These are phyloP conservation scores for Russula ochroleuca DNA, from an alignment of 768 basidiomycete species.

Conservation along the genomic window DNA sequence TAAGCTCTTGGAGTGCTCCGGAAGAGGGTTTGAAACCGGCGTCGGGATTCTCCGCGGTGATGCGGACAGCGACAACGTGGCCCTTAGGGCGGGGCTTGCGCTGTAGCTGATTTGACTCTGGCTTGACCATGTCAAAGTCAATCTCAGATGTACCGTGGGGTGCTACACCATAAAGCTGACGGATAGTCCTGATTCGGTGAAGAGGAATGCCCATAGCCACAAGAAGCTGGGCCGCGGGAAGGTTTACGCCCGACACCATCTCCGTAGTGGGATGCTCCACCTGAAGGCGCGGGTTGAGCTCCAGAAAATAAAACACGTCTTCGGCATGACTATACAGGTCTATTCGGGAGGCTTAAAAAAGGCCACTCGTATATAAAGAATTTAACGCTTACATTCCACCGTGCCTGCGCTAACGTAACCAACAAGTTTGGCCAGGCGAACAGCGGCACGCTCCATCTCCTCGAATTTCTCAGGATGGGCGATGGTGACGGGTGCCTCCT, in stretches of 20 bases:
- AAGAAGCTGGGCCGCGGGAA: conserved; percentile 95
- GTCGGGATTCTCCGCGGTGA: conserved; percentile 99
- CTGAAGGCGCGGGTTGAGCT: conserved; percentile 98
- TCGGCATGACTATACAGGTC: conserved; percentile 94
- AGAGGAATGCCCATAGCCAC: conserved; percentile 98
- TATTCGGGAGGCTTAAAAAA: conserved; percentile 32
- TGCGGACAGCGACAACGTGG: conserved; percentile 97
- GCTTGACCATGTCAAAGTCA: conserved; percentile 93
- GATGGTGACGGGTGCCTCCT: conserved; percentile 98
- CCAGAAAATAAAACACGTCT: conserved; percentile 95
- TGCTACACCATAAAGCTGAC: conserved; percentile 90
- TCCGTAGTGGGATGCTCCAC: conserved; percentile 99
- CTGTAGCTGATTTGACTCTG: conserved; percentile 82
- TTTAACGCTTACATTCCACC: conserved; percentile 72
- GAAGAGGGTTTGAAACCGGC: conserved; percentile 99
- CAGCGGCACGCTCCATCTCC: conserved; percentile 99
- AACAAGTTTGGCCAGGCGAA: conserved; percentile 95
- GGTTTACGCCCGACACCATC: conserved; percentile 98
- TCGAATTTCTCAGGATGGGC: conserved; percentile 89
- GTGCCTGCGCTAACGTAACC: conserved; percentile 99
- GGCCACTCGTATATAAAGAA: conserved; percentile 17
- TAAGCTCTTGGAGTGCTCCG: conserved; percentile 94
- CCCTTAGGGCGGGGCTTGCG: conserved; percentile 96
- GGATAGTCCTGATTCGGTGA: conserved; percentile 92
- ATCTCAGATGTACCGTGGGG: conserved; percentile 87